Conservation (phyloP, 345 rosid genomes). For the Brassica incana region DNA sequence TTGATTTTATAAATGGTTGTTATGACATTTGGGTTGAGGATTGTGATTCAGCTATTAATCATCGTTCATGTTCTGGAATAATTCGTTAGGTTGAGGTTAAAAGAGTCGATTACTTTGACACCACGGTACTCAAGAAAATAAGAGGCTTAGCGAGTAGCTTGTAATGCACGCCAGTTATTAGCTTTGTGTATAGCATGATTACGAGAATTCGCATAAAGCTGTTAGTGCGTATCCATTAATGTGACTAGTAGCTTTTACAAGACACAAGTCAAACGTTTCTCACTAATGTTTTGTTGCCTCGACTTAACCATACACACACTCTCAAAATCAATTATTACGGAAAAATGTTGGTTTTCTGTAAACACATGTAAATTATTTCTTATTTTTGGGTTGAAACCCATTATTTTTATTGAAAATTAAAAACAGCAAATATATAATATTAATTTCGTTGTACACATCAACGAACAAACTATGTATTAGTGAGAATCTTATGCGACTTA, state of each 20-base stretch:
- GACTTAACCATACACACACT: neutral
- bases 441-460: neutral
- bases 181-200: neutral
- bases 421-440: neutral
- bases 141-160: slow-evolving; percentile 39
- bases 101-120: neutral
- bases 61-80: neutral
- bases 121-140: neutral
- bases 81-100: neutral
- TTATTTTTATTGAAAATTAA: no score
- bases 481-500: neutral
- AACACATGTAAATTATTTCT: neutral
- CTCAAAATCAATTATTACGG: neutral
- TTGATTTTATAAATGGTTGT: slow-evolving; percentile 18
- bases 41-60: no score
- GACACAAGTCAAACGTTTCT: neutral
- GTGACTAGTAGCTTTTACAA: slow-evolving; percentile 47
- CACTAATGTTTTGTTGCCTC: no score
- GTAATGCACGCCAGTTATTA: slow-evolving; percentile 50
- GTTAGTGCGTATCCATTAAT: no score
- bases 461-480: neutral
- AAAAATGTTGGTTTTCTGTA: neutral
- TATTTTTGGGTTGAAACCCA: neutral
- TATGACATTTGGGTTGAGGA: neutral
- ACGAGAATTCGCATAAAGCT: no score